Conservation (phyloP, 805 yeast species). For the Candida oleophila region DNA sequence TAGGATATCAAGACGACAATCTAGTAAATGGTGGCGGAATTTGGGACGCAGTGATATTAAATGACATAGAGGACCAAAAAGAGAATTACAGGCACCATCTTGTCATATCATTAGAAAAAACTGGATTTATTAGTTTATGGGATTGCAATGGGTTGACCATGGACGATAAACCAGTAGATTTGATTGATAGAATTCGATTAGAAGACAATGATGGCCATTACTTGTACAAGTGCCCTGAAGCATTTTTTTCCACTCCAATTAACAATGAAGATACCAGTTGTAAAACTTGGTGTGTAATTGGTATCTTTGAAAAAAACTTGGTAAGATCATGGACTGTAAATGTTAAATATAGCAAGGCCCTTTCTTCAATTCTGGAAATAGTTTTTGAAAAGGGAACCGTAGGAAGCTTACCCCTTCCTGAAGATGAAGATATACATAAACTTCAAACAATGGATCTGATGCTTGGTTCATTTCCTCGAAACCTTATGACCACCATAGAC, state of each 20-base stretch:
- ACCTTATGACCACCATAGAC: slow-evolving; percentile 60
- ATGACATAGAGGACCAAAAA: slow-evolving; percentile 21
- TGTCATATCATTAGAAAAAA: slow-evolving; percentile 29
- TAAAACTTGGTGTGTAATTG: slow-evolving; percentile 42
- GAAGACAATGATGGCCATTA: slow-evolving; percentile 8
- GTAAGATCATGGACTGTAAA: slow-evolving; percentile 44
- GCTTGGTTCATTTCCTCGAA: slow-evolving; percentile 24
- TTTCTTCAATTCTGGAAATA: neutral
- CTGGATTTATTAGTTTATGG: slow-evolving; percentile 55
- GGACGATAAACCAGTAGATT: slow-evolving; percentile 29
- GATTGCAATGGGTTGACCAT: slow-evolving; percentile 44
- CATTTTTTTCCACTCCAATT: slow-evolving; percentile 18
- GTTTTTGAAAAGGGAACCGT: slow-evolving; percentile 31
- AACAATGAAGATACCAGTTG: neutral
- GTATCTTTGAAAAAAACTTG: slow-evolving; percentile 42
- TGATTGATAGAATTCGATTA: slow-evolving; percentile 18
- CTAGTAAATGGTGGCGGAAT: slow-evolving; percentile 18
- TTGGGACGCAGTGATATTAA: slow-evolving; percentile 31
- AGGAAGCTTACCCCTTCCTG: slow-evolving; percentile 24
- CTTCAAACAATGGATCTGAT: slow-evolving; percentile 63
- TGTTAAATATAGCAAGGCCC: slow-evolving; percentile 6
- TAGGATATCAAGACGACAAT: neutral
- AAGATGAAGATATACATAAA: slow-evolving; percentile 35
- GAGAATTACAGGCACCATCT: slow-evolving; percentile 24
- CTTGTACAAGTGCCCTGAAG: slow-evolving; percentile 16